A percentile compares a stretch with the other conserved stretches of the same genome.
These are phyloP conservation scores for Entelexis sorbosivorans DNA, from an alignment of 1,139 yeast species.

Conservation along the genomic window DNA sequence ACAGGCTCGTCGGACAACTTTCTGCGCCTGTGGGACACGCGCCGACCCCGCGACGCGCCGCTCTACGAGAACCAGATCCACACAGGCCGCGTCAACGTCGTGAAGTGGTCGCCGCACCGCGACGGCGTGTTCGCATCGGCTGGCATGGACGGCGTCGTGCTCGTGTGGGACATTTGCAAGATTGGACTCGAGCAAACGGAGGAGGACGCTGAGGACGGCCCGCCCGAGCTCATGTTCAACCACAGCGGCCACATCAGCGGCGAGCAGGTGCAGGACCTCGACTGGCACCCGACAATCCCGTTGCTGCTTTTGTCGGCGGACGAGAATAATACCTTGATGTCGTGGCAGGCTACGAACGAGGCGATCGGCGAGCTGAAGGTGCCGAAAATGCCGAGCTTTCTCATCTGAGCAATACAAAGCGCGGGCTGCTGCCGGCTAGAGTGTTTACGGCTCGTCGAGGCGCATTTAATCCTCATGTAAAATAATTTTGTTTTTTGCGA, in stretches of 20 bases:
- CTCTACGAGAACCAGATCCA: conserved; percentile 44
- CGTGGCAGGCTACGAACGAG: conserved; percentile 21
- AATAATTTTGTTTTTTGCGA: no score
- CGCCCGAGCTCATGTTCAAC: conserved; percentile 36
- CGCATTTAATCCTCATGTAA: no score
- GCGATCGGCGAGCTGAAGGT: conserved; percentile 6
- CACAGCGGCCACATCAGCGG: conserved; percentile 77
- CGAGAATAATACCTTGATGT: conserved; percentile 32
- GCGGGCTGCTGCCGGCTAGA: no score
- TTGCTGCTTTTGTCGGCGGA: conserved; percentile 73
- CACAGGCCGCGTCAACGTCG: conserved; percentile 45
- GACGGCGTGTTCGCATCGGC: conserved; percentile 59
- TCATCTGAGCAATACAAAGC: conserved; percentile 3
- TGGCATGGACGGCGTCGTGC: conserved; percentile 63
- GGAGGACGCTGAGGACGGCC: conserved; percentile 37
- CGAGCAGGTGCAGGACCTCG: conserved; percentile 72
- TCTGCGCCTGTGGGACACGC: conserved; percentile 58
- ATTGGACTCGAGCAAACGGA: conserved; percentile 35
- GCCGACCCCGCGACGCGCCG: conserved; percentile 33
- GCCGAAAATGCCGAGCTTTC: conserved; percentile 18
- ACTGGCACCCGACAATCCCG: conserved; percentile 73
- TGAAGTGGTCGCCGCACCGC: conserved; percentile 67
- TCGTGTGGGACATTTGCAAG: conserved; percentile 54
- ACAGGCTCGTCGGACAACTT: conserved; percentile 58
- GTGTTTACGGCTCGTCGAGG: no score